Conservation (phyloP, 2,329 filamentous ascomycete genomes). For the Aspergillus viridinutans region DNA sequence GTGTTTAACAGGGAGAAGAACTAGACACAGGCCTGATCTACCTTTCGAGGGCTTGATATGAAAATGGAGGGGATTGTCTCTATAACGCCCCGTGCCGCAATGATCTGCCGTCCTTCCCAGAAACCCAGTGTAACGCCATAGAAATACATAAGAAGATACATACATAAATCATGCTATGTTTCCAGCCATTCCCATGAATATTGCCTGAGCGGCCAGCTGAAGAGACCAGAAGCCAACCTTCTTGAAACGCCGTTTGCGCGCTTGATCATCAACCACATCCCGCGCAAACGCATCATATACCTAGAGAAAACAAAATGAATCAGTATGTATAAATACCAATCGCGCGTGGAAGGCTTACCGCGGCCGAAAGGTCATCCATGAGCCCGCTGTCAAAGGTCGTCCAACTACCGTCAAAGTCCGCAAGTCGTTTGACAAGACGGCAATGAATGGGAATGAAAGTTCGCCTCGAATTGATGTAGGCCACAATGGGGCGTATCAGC, state of each 20-base stretch:
- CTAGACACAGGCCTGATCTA: not conserved
- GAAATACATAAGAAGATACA: conserved; percentile 11
- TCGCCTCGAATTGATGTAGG: conserved; percentile 92
- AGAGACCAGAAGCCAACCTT: conserved; percentile 97
- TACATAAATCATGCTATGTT: conserved; percentile 54
- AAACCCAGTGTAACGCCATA: not conserved
- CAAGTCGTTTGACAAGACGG: conserved; percentile 81
- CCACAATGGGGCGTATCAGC: conserved; percentile 89
- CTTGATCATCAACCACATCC: conserved; percentile 85
- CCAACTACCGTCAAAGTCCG: conserved; percentile 94
- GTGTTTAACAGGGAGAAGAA: not conserved
- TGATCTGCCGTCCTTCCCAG: not conserved
- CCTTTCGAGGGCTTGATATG: not conserved
- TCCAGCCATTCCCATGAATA: conserved; percentile 92
- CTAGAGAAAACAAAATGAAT: conserved; percentile 29
- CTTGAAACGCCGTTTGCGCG: conserved; percentile 78
- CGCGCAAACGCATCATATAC: conserved; percentile 91
- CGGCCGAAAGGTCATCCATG: conserved; percentile 87
- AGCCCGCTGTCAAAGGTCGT: conserved; percentile 88
- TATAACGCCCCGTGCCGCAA: not conserved
- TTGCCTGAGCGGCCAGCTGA: conserved; percentile 83
- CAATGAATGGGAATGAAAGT: conserved; percentile 96
- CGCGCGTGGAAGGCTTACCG: conserved; percentile 46
- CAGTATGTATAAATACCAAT: not conserved
- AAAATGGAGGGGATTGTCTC: not conserved